Conservation (phyloP, 306 rosid genomes). For the Vicia faba region DNA sequence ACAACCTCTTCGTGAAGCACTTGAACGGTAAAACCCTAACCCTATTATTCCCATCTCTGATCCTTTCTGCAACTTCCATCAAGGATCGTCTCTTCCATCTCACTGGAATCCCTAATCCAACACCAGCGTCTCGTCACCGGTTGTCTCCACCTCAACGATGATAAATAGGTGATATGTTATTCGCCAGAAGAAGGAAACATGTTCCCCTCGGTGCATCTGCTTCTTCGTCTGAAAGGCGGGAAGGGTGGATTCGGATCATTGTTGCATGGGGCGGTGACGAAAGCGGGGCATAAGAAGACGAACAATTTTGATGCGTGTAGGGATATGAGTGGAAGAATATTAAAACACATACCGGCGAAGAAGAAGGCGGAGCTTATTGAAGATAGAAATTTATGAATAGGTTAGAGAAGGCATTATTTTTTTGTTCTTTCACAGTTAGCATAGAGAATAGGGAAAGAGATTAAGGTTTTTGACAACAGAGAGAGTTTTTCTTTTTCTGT, state of each 20-base stretch:
- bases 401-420: no score
- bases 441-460: no score
- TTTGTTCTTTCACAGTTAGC: no score
- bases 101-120: conserved; percentile 68
- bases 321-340: conserved; percentile 94
- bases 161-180: conserved; percentile 50
- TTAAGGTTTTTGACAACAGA: no score
- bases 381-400: no score
- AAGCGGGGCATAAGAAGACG: conserved; percentile 97
- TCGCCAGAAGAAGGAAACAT: conserved; percentile 36
- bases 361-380: no score
- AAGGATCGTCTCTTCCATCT: conserved; percentile 61
- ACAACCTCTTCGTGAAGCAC: conserved; percentile 78
- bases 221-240: conserved; percentile 75
- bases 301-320: conserved; percentile 95
- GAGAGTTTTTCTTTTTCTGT: no score
- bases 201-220: conserved; percentile 71
- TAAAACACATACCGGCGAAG: no score
- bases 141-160: conserved; percentile 50
- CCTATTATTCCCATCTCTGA: conserved; percentile 62
- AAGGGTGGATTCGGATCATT: conserved; percentile 98
- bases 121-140: conserved; percentile 82
- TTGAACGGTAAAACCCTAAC: conserved; percentile 81
- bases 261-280: conserved; percentile 88
- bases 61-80: conserved; percentile 44